Evolutionary conservation across 2,329 filamentous ascomycete genomes (phyloP).

Genomic region (Coniochaeta sp.): DNA sequence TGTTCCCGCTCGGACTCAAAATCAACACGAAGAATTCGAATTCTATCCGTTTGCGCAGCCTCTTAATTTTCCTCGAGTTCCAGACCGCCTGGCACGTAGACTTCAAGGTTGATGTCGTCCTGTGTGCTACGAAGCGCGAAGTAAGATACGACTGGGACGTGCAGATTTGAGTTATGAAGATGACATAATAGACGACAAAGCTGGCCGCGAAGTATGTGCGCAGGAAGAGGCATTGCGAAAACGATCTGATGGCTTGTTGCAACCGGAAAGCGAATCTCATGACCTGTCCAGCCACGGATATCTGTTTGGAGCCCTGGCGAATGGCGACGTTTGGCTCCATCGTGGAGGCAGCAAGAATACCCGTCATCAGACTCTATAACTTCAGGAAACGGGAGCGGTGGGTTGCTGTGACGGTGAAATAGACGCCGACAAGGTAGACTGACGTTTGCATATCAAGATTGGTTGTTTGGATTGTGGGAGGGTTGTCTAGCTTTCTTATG

Average conservation of each 20-base stretch:
- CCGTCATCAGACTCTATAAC: conserved; percentile 6
- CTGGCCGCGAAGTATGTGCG: conserved; percentile 12
- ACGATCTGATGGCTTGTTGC: conserved; percentile 12
- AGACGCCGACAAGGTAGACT: neutral
- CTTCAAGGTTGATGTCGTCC: neutral
- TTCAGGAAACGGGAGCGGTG: neutral
- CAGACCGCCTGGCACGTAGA: conserved; percentile 6
- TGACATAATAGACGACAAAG: conserved; percentile 6
- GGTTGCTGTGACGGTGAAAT: neutral
- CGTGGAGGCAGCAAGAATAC: conserved; percentile 11
- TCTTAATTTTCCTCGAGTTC: conserved; percentile 25
- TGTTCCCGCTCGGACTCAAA: conserved; percentile 41
- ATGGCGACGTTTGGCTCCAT: conserved; percentile 6
- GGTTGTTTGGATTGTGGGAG: neutral
- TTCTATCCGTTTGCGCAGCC: conserved; percentile 38
- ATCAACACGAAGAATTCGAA: conserved; percentile 45
- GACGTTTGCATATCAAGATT: neutral
- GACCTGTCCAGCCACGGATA: conserved; percentile 2
- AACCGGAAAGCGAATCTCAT: conserved; percentile 10
- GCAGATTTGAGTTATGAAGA: conserved; percentile 10
- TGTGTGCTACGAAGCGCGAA: conserved; percentile 5
- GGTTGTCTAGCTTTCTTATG: neutral
- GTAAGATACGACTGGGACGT: conserved; percentile 9
- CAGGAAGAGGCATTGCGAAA: conserved; percentile 10
- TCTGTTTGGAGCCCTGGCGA: conserved; percentile 9